Conservation (phyloP, 805 yeast genomes). For the Pichia rugopelliculosa region DNA sequence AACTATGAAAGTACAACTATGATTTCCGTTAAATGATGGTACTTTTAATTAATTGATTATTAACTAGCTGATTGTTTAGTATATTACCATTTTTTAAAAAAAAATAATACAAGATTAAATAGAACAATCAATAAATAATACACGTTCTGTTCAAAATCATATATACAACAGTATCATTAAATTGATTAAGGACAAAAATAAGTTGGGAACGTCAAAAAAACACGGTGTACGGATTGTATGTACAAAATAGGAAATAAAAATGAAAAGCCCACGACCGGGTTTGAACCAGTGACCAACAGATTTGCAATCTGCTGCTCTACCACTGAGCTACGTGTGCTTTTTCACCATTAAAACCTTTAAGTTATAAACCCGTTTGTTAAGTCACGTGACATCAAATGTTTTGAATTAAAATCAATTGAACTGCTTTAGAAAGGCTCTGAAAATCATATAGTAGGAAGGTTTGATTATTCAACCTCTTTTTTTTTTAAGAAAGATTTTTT, state of each 20-base stretch:
- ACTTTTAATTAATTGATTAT: background rate
- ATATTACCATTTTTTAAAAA: background rate
- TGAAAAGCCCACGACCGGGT: conserved; percentile 77
- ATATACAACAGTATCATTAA: background rate
- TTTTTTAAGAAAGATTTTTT: no score
- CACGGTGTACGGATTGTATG: background rate
- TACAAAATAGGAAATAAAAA: background rate
- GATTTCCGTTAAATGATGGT: no score
- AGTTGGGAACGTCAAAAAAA: background rate
- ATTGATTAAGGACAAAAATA: background rate
- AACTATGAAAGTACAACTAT: no score
- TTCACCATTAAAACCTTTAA: no score
- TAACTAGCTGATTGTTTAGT: background rate
- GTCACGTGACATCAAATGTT: no score
- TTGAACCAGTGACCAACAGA: conserved; percentile 98
- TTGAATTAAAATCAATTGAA: no score
- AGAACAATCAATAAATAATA: background rate
- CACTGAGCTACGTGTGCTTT: conserved; percentile 70
- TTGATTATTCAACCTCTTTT: no score
- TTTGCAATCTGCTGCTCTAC: conserved; percentile 99
- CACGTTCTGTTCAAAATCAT: background rate
- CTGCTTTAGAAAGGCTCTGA: no score
- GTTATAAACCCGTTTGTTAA: no score
- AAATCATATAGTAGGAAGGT: no score
- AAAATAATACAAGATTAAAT: background rate